Conservation (phyloP, 352 stramenopile species). For the Phytophthora ohioensis region DNA sequence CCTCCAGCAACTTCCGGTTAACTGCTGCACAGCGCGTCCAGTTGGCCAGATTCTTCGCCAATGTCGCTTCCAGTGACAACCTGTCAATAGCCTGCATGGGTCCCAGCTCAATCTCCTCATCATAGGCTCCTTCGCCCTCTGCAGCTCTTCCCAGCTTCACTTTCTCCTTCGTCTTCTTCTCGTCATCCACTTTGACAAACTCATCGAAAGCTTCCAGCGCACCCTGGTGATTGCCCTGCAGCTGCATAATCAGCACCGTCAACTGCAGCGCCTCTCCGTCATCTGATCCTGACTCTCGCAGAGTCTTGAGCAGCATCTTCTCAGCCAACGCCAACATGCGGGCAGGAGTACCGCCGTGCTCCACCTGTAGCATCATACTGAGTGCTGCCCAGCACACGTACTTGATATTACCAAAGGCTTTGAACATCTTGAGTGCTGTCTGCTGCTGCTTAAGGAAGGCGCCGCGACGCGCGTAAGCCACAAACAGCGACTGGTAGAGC, state of each 20-base stretch:
- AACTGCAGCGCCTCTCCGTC: conserved; percentile 81
- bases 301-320: conserved; percentile 83
- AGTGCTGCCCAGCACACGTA: conserved; percentile 86
- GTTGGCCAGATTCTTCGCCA: conserved; percentile 61
- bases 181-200: conserved; percentile 48
- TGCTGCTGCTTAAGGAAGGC: conserved; percentile 90
- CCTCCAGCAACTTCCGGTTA: conserved; percentile 67
- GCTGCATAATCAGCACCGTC: conserved; percentile 74
- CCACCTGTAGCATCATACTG: conserved; percentile 87
- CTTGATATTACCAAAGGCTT: conserved; percentile 74
- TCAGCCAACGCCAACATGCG: conserved; percentile 85
- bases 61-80: conserved; percentile 69
- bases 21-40: conserved; percentile 63
- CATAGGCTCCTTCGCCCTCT: conserved; percentile 77
- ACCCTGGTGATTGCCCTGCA: conserved; percentile 70
- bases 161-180: conserved; percentile 31
- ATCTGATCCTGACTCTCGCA: conserved; percentile 60
- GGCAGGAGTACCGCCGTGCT: conserved; percentile 63
- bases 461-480: conserved; percentile 65
- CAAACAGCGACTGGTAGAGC: conserved; percentile 76
- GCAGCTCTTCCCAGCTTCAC: conserved; percentile 56
- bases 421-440: conserved; percentile 89
- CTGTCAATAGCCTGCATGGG: conserved; percentile 86
- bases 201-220: conserved; percentile 82
- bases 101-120: conserved; percentile 87